Evolutionary conservation across 352 stramenopile species (phyloP).

Genomic region (Phytophthora citricola): DNA sequence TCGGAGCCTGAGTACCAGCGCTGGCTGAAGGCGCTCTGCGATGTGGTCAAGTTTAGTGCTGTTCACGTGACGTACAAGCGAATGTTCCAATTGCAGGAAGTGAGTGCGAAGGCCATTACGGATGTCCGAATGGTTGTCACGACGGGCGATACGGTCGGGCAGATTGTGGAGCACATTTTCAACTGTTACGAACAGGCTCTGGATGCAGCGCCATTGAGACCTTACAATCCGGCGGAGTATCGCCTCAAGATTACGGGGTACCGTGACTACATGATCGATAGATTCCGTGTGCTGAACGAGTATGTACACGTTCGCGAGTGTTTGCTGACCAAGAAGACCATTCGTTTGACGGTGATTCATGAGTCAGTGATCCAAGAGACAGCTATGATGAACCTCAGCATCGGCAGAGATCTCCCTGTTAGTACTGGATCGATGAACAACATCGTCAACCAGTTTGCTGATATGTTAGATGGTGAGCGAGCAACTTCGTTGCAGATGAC

Average conservation of each 20-base stretch:
- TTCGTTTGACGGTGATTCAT: constrained; percentile 86
- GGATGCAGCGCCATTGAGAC: constrained; percentile 72
- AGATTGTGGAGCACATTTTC: constrained; percentile 91
- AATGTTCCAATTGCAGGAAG: constrained; percentile 87
- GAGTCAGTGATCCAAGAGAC: constrained; percentile 88
- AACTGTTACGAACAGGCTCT: constrained; percentile 88
- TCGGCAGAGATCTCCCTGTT: constrained; percentile 66
- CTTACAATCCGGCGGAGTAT: constrained; percentile 85
- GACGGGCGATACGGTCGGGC: constrained; percentile 81
- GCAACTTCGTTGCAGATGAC: constrained; percentile 75
- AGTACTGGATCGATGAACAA: constrained; percentile 38
- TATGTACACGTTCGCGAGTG: constrained; percentile 90
- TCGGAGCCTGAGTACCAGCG: constrained; percentile 79
- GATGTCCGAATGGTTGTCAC: constrained; percentile 89
- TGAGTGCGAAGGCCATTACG: constrained; percentile 82
- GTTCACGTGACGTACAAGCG: constrained; percentile 84
- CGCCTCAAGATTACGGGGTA: constrained; percentile 88
- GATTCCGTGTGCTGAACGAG: constrained; percentile 84
- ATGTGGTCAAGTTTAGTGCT: constrained; percentile 81
- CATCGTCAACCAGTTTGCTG: constrained; percentile 60
- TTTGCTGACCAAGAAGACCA: constrained; percentile 86
- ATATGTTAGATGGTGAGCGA: constrained; percentile 67
- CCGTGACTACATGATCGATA: constrained; percentile 88
- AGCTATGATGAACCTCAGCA: constrained; percentile 78
- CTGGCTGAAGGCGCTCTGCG: constrained; percentile 84